Conservation (phyloP, 202 grass and related monocot genomes). For the Sporobolus alterniflorus region DNA sequence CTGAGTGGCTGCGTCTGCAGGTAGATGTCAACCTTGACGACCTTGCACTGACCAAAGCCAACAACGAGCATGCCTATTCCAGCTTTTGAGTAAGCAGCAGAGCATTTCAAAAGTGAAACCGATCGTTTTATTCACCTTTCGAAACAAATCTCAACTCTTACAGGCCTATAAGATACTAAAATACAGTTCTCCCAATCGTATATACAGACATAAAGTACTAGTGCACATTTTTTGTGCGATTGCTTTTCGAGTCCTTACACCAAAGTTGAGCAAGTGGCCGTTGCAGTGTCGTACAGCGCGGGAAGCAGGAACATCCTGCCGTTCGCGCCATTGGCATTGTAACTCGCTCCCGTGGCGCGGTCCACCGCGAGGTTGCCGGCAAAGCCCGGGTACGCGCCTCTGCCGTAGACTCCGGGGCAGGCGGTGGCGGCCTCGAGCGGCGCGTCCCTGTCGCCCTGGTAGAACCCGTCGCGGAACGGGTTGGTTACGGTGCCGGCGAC, state of each 20-base stretch:
- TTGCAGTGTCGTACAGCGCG: constrained; percentile 58
- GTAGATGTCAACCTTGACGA: too few relatives aligned
- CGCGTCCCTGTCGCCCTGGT: constrained; percentile 59
- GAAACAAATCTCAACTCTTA: not conserved
- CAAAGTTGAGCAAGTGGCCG: constrained; percentile 57
- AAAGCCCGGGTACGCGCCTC: constrained; percentile 59
- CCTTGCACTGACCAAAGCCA: too few relatives aligned
- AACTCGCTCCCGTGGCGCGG: constrained; percentile 52
- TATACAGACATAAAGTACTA: not conserved
- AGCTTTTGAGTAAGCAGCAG: not conserved
- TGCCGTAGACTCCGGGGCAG: constrained; percentile 53
- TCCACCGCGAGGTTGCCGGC: constrained; percentile 55
- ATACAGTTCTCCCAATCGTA: not conserved
- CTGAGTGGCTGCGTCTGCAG: too few relatives aligned
- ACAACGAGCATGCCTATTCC: too few relatives aligned
- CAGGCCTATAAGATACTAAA: not conserved
- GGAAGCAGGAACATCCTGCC: constrained; percentile 75
- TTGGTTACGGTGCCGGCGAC: constrained; percentile 60
- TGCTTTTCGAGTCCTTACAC: constrained; percentile 20
- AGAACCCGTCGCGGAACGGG: constrained; percentile 68
- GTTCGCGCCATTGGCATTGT: constrained; percentile 60
- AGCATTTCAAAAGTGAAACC: not conserved
- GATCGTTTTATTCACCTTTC: not conserved
- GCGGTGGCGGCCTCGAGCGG: constrained; percentile 63
- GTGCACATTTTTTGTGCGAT: not conserved